Evolutionary conservation across 106 monocot genomes (phyloP), one percentile per base, ranked within the genome.

Genomic region (Narthecium ossifragum): DNA sequence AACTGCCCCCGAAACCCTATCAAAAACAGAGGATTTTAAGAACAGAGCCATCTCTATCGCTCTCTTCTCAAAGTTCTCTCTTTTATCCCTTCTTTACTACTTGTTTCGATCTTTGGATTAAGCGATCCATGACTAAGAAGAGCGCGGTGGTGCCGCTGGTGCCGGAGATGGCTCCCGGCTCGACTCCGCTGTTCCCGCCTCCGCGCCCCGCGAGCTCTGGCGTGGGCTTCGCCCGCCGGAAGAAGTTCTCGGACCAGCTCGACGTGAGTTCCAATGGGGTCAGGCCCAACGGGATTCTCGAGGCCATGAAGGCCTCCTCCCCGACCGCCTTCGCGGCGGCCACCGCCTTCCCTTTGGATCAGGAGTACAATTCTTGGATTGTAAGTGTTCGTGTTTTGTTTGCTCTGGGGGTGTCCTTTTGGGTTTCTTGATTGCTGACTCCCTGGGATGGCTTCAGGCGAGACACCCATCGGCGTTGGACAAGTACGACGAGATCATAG

Each of bases 281-380:
- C 4, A 49, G 29, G 46, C 11, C 14, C 28, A 31, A 31, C 31
- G n/a, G 46, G 2, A 68, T 60, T 55, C 34, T 75, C 14, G 75
- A 75, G 25, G 61, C 75, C 56, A 75, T 75, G 75, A 43, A 47
- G 18, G 75, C 75, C 3, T 75, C 75, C 28, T 75, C 75, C 12
- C 75, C 75, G 29, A 75, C 75, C n/a, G 32, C 52, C 9, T 6
- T 7, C 34, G 8, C 52, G 13, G 3, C 61, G 8, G 23, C 22
- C 14, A 45, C 23, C 38, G 43, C n/a, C 55, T 22, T 23, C 49
- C 49, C 18, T 24, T 24, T 9, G 4, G 49, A 6, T 8, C 22
- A 49, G 18, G 17, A 22, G 2, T 24, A 49, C 49, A 49, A 49
- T 24, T 9, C 18, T 36, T 57, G 57, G 57, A 21, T 34, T 21